Percentiles rank a stretch among this genome's conserved stretches.
phyloP scores from a whole-genome alignment of 2,329 filamentous ascomycete species.

The Sordariomycetes sp. region DNA sequence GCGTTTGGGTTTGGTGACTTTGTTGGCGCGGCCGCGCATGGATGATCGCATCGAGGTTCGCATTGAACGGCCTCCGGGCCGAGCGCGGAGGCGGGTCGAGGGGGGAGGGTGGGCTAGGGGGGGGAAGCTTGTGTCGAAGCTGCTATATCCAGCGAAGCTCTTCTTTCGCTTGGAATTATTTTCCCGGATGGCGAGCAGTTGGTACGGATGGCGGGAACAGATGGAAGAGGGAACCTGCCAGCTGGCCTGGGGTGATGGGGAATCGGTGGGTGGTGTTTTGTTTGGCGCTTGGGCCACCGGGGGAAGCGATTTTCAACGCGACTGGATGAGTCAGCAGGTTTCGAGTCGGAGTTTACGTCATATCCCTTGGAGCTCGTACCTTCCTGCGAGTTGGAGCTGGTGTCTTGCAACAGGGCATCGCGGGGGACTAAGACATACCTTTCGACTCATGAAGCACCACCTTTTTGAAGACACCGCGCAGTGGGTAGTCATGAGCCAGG shows the following conservation, averaged over 20 bases:
- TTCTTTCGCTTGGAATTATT: background rate
- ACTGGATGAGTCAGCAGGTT: background rate
- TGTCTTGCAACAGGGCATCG: too few species aligned
- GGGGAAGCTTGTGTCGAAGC: background rate
- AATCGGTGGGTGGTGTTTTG: background rate
- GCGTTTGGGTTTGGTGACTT: conserved; percentile 28
- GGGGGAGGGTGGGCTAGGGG: conserved; percentile 7
- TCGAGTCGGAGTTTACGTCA: background rate
- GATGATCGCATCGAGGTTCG: conserved; percentile 9
- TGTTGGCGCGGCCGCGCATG: conserved; percentile 26
- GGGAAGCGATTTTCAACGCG: background rate
- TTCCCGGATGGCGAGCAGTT: background rate
- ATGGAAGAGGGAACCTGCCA: conserved; percentile 4
- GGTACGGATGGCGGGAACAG: conserved; percentile 3
- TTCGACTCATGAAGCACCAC: too few species aligned
- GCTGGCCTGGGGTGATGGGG: conserved; percentile 5
- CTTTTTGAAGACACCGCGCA: too few species aligned
- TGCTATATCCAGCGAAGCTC: background rate
- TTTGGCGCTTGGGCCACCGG: background rate
- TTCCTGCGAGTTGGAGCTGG: background rate
- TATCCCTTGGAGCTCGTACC: background rate
- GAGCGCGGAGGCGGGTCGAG: background rate
- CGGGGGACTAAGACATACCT: too few species aligned
- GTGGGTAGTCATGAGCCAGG: too few species aligned
- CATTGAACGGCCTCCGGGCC: conserved; percentile 8